Conservation (phyloP, 2,329 filamentous ascomycete species). For the Fusarium sublunatum region DNA sequence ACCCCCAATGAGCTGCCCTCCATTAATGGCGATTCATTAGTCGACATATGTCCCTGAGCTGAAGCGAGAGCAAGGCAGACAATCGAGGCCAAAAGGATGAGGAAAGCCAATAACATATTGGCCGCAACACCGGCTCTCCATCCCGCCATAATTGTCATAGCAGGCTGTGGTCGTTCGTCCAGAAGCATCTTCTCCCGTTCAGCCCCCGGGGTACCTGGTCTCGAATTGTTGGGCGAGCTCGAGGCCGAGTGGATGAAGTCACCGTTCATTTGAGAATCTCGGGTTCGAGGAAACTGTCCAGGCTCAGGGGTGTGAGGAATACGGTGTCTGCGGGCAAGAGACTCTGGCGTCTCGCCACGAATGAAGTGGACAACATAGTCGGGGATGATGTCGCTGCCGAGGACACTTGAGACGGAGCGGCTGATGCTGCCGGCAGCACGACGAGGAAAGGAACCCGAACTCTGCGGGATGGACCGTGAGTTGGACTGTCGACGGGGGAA, state of each 20-base stretch:
- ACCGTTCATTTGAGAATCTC: conserved; percentile 25
- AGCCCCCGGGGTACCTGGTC: conserved; percentile 39
- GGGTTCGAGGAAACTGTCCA: conserved; percentile 34
- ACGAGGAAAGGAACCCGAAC: conserved; percentile 39
- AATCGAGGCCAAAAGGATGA: conserved; percentile 54
- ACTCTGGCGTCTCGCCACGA: conserved; percentile 66
- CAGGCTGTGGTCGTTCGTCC: conserved; percentile 41
- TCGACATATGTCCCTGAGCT: conserved; percentile 49
- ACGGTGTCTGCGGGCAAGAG: conserved; percentile 58
- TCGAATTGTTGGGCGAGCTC: conserved; percentile 29
- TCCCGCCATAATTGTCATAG: conserved; percentile 51
- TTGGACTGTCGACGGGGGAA: conserved; percentile 34
- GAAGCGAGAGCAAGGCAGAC: conserved; percentile 55
- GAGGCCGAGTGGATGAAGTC: conserved; percentile 24
- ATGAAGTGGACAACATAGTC: conserved; percentile 68
- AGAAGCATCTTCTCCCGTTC: conserved; percentile 45
- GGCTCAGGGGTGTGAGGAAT: conserved; percentile 46
- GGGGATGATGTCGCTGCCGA: conserved; percentile 61
- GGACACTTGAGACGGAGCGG: conserved; percentile 47
- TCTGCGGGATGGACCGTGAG: conserved; percentile 39
- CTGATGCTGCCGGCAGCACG: conserved; percentile 45
- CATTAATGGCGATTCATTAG: conserved; percentile 53
- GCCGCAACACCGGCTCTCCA: conserved; percentile 62
- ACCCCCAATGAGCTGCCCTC: conserved; percentile 54
- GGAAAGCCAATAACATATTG: conserved; percentile 55